Percentiles rank a stretch among this genome's conserved stretches.
phyloP scores from a whole-genome alignment of 2,329 filamentous ascomycete genomes.

The Colletotrichum sp. region DNA sequence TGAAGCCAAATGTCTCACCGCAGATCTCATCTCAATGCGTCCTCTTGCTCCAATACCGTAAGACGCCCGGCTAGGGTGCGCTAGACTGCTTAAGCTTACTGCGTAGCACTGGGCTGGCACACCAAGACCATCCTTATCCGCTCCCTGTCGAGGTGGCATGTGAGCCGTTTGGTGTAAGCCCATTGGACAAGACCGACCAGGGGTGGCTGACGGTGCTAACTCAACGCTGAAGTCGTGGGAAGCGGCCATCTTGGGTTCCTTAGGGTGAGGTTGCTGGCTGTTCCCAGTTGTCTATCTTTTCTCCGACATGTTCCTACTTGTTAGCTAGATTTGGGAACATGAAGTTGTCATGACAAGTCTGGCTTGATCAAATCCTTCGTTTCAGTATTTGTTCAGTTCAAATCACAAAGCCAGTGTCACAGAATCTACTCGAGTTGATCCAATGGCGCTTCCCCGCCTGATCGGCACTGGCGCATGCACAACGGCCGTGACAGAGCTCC shows the following conservation, averaged over 20 bases:
- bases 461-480: constrained; percentile 1
- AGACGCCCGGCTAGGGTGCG: not conserved
- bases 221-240: not conserved
- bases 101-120: not conserved
- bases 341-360: not conserved
- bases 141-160: constrained; percentile 2
- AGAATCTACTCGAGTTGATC: not conserved
- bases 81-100: constrained; percentile 12
- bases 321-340: not conserved
- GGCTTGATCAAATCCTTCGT: rapidly evolving
- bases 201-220: not conserved
- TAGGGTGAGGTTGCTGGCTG: not conserved
- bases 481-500: not conserved
- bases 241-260: not conserved
- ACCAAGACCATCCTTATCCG: not conserved
- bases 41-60: not conserved
- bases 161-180: constrained; percentile 20
- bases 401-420: not conserved
- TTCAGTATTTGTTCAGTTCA: not conserved
- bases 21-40: constrained; percentile 15
- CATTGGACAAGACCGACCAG: not conserved
- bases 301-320: not conserved
- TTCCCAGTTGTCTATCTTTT: not conserved
- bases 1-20: not conserved
- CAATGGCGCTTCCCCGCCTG: not conserved